Evolutionary conservation across 2,329 filamentous ascomycete species (phyloP).

Genomic region (Aspergillus tamarii): DNA sequence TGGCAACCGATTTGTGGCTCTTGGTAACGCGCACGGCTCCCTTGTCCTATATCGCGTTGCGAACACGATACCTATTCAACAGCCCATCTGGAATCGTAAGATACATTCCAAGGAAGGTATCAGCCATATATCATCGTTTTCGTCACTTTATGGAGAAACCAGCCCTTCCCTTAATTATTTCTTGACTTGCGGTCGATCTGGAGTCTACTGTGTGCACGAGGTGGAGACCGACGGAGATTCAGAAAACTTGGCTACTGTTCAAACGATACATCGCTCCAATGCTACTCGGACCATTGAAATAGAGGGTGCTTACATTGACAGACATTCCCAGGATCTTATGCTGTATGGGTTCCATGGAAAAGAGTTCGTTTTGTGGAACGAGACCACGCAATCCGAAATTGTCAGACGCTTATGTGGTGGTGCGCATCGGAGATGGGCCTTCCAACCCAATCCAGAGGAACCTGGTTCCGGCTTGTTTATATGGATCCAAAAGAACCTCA

Average conservation of each 20-base stretch:
- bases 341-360: constrained; percentile 81
- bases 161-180: constrained; percentile 47
- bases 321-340: constrained; percentile 59
- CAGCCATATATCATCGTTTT: constrained; percentile 59
- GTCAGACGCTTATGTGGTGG: constrained; percentile 80
- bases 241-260: constrained; percentile 40
- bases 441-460: constrained; percentile 34
- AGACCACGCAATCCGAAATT: constrained; percentile 69
- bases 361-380: constrained; percentile 80
- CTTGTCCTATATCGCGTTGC: constrained; percentile 52
- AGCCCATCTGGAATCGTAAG: constrained; percentile 29
- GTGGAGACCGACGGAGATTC: constrained; percentile 22
- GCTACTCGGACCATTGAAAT: constrained; percentile 76
- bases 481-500: constrained; percentile 73
- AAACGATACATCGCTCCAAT: constrained; percentile 67
- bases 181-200: constrained; percentile 76
- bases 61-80: constrained; percentile 21
- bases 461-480: constrained; percentile 60
- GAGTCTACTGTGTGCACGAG: constrained; percentile 69
- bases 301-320: constrained; percentile 69
- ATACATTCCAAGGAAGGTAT: constrained; percentile 65
- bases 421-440: constrained; percentile 76
- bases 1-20: constrained; percentile 41
- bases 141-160: constrained; percentile 14
- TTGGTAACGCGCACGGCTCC: constrained; percentile 61